Evolutionary conservation across 805 yeast genomes (phyloP), one percentile per base, ranked within the genome.

Genomic region (Saccharomyces paradoxus): DNA sequence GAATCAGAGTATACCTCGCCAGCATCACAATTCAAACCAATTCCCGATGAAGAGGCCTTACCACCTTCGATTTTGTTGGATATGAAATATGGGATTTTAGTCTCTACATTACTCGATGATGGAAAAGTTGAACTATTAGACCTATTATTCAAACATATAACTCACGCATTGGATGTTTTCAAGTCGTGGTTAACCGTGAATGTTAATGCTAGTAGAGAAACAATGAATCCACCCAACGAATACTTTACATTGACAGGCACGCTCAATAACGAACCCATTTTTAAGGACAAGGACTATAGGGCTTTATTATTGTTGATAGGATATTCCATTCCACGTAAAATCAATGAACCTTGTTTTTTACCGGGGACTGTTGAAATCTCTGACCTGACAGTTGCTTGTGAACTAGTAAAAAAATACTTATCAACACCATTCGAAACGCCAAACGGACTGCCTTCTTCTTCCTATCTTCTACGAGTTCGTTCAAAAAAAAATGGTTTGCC

Each of bases 81-180:
- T 48, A 58, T 62, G 52, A 62, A 64, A 30, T 60, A 59, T 49
- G 74, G 73, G 41, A 66, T 71, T 28, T 41, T 70, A 2, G 65
- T 71, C 2, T 66, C 73, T 0, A 54, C 71, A 4, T 51, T 71
- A n/a, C 51, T 70, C 10, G 74, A 71, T 56, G 68, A 67, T 30
- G 66, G 63, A 7, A 65, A 67, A 41, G 46, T 30, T 7, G 65
- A 63, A 5, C 30, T 63, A 5, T 50, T 70, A 7, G 63, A 61
- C 10, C 46, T 46, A 13, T 50, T 71, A 32, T 41, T 58, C 1
- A 21, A 50, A 1, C 66, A 69, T 53, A 48, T 70, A 26, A 50
- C 56, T 14, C 26, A 54, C 4, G 37, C 59, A 5, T 41, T 63
- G 3, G 60, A 60, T 29, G 51, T 51, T 4, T 59, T 63, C 49